Evolutionary conservation across 2,329 filamentous ascomycete genomes (phyloP).

Genomic region (Alternaria postmessia): DNA sequence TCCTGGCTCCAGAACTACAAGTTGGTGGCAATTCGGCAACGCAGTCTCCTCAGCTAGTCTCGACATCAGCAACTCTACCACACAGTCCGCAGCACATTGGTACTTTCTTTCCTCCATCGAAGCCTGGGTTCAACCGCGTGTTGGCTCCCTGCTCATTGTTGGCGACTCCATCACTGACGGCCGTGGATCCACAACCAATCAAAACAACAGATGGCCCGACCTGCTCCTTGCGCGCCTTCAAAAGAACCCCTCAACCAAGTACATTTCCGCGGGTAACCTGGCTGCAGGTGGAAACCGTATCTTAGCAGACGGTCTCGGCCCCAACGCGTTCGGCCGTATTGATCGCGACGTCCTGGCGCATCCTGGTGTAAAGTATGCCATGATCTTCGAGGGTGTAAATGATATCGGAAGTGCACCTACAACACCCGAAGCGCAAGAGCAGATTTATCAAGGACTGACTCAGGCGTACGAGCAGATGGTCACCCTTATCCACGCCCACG

Average conservation of each 20-base stretch:
- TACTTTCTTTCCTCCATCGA: constrained; percentile 68
- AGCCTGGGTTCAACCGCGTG: constrained; percentile 57
- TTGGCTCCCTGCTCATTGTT: constrained; percentile 63
- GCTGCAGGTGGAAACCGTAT: constrained; percentile 74
- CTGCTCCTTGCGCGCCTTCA: constrained; percentile 56
- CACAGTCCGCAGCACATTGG: constrained; percentile 55
- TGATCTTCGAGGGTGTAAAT: constrained; percentile 71
- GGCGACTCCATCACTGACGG: constrained; percentile 73
- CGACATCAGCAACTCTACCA: constrained; percentile 48
- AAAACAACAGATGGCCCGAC: constrained; percentile 62
- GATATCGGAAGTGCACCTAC: constrained; percentile 67
- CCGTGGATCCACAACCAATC: constrained; percentile 65
- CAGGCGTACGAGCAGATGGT: constrained; percentile 68
- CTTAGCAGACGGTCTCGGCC: constrained; percentile 68
- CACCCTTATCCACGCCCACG: constrained; percentile 61
- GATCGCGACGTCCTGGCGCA: constrained; percentile 70
- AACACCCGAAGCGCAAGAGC: constrained; percentile 55
- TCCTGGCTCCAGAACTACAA: constrained; percentile 70
- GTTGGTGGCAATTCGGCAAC: constrained; percentile 67
- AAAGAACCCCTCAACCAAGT: constrained; percentile 51
- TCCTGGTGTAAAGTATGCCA: constrained; percentile 65
- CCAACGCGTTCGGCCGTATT: constrained; percentile 66
- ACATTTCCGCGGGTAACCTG: constrained; percentile 69
- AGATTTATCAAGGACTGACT: constrained; percentile 62
- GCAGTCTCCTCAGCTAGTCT: constrained; percentile 61